phyloP scores from a whole-genome alignment of 2,329 filamentous ascomycete species.

The Polychaeton citri region DNA sequence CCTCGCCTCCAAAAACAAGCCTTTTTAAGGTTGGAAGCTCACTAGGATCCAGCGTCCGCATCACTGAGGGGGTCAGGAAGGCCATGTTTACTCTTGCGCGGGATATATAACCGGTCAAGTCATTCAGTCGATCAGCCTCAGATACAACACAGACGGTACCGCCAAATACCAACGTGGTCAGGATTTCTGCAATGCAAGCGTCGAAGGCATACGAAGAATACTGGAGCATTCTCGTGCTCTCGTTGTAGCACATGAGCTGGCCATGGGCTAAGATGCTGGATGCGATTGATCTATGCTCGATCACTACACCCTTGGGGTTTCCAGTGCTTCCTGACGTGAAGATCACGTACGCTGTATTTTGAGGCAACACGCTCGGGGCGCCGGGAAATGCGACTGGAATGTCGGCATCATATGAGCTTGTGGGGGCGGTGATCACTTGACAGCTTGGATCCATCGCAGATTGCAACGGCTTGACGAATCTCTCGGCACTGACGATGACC shows the following conservation, averaged over 20 bases:
- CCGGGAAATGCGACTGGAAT: too few species aligned
- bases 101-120: neutral
- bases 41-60: neutral
- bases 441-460: too few species aligned
- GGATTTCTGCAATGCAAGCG: neutral
- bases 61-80: neutral
- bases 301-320: constrained; percentile 61
- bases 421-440: too few species aligned
- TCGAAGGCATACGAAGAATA: neutral
- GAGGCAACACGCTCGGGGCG: too few species aligned
- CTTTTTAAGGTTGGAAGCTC: neutral
- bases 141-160: neutral
- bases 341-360: constrained; percentile 63
- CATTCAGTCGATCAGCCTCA: neutral
- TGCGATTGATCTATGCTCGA: neutral
- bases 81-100: neutral
- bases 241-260: neutral
- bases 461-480: too few species aligned
- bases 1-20: neutral
- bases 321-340: constrained; percentile 79
- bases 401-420: too few species aligned
- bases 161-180: neutral
- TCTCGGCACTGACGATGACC: too few species aligned
- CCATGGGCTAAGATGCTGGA: neutral
- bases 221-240: neutral